Base-by-base conservation (phyloP, 768 basidiomycete species). In the Pleurotus tuber-regium region DNA sequence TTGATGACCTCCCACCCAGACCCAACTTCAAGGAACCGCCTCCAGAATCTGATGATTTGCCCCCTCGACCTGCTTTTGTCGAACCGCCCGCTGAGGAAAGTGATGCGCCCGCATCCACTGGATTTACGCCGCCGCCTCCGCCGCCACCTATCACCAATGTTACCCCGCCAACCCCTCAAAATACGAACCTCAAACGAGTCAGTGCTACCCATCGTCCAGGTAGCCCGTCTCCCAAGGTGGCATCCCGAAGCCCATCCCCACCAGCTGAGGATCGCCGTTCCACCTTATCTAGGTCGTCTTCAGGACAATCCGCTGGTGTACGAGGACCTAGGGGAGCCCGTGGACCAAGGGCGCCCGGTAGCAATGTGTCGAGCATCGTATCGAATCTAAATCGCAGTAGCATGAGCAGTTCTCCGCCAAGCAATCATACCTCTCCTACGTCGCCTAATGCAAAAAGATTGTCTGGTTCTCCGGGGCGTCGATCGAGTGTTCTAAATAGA, bases 1-100 rank as follows among this genome's bases (percentile, higher is more conserved):
- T 66, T 21, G 46, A 82, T 46, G 74, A 79, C 33, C 61, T 75
- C 19, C 66, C 68, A 9, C 66, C 67, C n/a, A 64, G 62, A 30
- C 71, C 68, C 21, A 58, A 61, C 0, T 87, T 86, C 65, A 82
- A 71, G 59, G 82, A 84, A 49, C 86, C 83, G 2, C 80, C 82
- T 29, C 80, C 81, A 0, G 84, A 84, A 61, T 75, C 74, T 55
- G 67, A 73, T n/a, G 71, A 72, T 40, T 61, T 72, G 4, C 70
- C 77, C 8, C 68, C 72, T 7, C 68, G 68, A 21, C 71, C 75
- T 4, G 56, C 59, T 14, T 75, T 77, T 59, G 68, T 63, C 43
- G 72, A 70, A 41, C 76, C 73, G 2, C 63, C 69, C 0, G 36
- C 66, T 11, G 67, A 70, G 50, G 56, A 58, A 19, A 54, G 59